Evolutionary conservation across 768 basidiomycete genomes (phyloP).

Genomic region (Hericium erinaceus): DNA sequence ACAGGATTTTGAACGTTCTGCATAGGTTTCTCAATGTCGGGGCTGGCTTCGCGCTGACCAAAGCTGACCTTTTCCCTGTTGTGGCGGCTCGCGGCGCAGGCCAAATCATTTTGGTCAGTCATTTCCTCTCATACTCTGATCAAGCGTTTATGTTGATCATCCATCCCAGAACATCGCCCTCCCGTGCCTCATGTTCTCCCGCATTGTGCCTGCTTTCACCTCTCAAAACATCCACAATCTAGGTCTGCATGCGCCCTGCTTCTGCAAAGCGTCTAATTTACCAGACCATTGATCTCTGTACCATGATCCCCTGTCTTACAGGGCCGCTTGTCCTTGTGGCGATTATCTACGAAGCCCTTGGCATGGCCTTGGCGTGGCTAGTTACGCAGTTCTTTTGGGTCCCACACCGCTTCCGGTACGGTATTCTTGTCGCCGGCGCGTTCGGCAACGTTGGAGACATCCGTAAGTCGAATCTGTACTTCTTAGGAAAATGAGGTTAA

Average conservation of each 20-base stretch:
- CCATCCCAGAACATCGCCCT: constrained; percentile 39
- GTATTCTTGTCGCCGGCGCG: constrained; percentile 57
- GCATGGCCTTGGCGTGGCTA: constrained; percentile 44
- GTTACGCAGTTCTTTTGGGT: constrained; percentile 64
- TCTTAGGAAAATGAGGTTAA: not conserved
- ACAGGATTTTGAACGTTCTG: not conserved
- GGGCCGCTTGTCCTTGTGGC: constrained; percentile 59
- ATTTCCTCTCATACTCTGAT: not conserved
- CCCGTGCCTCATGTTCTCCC: constrained; percentile 62
- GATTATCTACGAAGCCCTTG: constrained; percentile 47
- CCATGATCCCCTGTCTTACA: not conserved
- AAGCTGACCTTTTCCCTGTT: constrained; percentile 48
- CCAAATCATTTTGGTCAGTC: constrained; percentile 45
- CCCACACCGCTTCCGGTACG: constrained; percentile 66
- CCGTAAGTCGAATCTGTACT: constrained; percentile 33
- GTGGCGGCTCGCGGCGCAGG: constrained; percentile 51
- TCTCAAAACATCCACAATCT: constrained; percentile 45
- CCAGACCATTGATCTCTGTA: not conserved
- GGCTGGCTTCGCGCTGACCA: constrained; percentile 50
- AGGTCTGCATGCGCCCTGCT: not conserved
- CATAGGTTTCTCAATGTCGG: constrained; percentile 34
- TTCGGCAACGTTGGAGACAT: constrained; percentile 68
- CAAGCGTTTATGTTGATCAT: not conserved
- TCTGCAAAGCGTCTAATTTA: not conserved
- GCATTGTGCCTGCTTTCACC: constrained; percentile 59